Evolutionary conservation across 176 grass and related monocot species (phyloP).

Genomic region (Oryza glaberrima): DNA sequence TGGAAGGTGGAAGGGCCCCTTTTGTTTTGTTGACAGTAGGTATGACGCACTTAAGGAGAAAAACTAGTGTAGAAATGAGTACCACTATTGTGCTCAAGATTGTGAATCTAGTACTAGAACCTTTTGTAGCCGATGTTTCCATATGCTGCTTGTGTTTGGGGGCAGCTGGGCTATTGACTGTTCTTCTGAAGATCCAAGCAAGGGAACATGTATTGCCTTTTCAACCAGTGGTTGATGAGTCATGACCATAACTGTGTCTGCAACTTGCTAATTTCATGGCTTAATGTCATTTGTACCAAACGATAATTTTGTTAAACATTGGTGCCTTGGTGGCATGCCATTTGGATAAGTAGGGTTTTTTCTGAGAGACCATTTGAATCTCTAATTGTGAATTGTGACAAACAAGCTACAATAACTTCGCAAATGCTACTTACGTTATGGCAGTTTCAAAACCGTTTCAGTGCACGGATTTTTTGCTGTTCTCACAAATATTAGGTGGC

Average conservation of each 20-base stretch:
- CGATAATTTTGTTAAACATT: not conserved
- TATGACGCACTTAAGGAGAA: not conserved
- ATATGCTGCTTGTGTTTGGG: not conserved
- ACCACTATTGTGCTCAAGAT: not conserved
- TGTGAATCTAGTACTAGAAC: not conserved
- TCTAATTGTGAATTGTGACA: not conserved
- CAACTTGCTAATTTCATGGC: not conserved
- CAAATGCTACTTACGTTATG: not conserved
- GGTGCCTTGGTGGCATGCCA: not conserved
- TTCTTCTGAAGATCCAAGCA: conserved; percentile 2
- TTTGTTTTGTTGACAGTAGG: not conserved
- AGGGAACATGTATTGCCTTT: not conserved
- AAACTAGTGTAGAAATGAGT: not conserved
- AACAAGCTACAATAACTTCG: not conserved
- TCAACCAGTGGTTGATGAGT: not conserved
- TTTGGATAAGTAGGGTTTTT: not conserved
- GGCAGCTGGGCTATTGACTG: not conserved
- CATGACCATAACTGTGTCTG: not conserved
- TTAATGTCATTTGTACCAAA: not conserved
- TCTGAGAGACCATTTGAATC: not conserved
- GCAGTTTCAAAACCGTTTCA: not conserved
- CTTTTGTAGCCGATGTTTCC: not conserved
- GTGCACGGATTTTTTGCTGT: not conserved
- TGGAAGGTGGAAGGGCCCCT: not conserved
- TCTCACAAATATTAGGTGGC: not conserved